Percentiles rank a stretch among this genome's conserved stretches.
Evolutionary conservation across 345 rosid species (phyloP).

Genomic region (Ceriops tagal): DNA sequence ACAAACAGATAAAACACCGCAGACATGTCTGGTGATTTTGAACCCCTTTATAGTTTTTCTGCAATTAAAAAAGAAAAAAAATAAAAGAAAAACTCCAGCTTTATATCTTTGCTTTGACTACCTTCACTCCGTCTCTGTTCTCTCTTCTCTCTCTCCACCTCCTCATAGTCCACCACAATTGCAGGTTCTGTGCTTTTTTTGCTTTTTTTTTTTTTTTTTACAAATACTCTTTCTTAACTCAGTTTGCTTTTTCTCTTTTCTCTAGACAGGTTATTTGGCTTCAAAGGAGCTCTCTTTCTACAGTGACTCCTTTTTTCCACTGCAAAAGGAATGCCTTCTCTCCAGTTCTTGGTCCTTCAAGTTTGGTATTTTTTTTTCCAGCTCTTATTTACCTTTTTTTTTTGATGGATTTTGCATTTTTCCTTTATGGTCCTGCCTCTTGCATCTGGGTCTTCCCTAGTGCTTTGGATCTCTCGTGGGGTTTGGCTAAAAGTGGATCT

Average conservation of each 20-base stretch:
- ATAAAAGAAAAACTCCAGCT: constrained; percentile 11
- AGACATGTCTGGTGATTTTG: background rate
- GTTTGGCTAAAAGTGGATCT: constrained; percentile 11
- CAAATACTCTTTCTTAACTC: constrained; percentile 1
- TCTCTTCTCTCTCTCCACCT: constrained; percentile 12
- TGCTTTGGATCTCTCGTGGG: constrained; percentile 42
- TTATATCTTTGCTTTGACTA: constrained; percentile 37
- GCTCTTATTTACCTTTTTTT: background rate
- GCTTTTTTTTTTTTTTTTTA: background rate
- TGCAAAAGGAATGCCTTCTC: constrained; percentile 9
- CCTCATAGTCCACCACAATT: constrained; percentile 23
- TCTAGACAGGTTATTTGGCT: constrained; percentile 2
- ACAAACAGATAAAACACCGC: background rate
- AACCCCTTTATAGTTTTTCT: background rate
- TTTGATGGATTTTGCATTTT: constrained; percentile 13
- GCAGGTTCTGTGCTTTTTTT: constrained; percentile 21
- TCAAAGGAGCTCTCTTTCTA: constrained; percentile 14
- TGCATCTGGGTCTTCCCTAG: constrained; percentile 28
- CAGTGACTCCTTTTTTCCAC: constrained; percentile 13
- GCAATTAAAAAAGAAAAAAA: background rate
- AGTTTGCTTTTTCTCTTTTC: constrained; percentile 4
- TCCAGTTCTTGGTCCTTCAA: constrained; percentile 26
- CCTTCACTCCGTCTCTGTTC: constrained; percentile 14
- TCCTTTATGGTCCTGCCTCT: constrained; percentile 15
- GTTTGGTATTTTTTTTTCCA: constrained; percentile 27